These are phyloP conservation scores for Elaeis oleifera DNA, from an alignment of 202 grass and related monocot species.

Conservation along the genomic window DNA sequence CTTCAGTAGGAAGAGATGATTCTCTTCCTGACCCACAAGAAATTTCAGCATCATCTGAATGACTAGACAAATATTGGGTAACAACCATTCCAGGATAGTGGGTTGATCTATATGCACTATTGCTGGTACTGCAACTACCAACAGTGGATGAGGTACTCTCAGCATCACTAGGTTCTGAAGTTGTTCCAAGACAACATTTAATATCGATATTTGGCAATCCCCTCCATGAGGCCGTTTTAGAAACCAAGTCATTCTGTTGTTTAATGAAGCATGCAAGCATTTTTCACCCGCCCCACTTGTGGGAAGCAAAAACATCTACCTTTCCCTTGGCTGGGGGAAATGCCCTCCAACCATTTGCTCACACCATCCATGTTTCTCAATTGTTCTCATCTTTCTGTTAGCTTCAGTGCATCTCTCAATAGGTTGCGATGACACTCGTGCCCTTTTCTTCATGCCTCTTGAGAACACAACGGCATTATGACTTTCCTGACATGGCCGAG, in stretches of 20 bases:
- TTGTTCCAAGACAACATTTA: slow-evolving; percentile 18
- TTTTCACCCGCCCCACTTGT: slow-evolving; percentile 44
- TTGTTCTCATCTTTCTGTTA: slow-evolving; percentile 36
- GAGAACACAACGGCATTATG: slow-evolving; percentile 28
- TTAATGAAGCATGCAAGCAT: slow-evolving; percentile 30
- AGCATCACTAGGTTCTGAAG: slow-evolving; percentile 36
- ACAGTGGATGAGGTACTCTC: slow-evolving; percentile 63
- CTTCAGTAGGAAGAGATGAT: not conserved
- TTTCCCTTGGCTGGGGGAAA: slow-evolving; percentile 32
- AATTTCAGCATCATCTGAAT: slow-evolving; percentile 43
- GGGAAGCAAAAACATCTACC: slow-evolving; percentile 72
- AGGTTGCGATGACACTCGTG: slow-evolving; percentile 25
- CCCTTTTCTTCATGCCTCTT: slow-evolving; percentile 46
- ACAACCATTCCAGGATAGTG: slow-evolving; percentile 1
- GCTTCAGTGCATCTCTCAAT: slow-evolving; percentile 20
- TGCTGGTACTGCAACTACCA: slow-evolving; percentile 66
- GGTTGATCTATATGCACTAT: slow-evolving; percentile 21
- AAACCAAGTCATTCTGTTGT: slow-evolving; percentile 27
- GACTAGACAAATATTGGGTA: slow-evolving; percentile 37
- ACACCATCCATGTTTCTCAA: slow-evolving; percentile 26
- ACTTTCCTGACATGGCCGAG: slow-evolving; percentile 13
- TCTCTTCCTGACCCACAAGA: slow-evolving; percentile 39
- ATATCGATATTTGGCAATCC: slow-evolving; percentile 24
- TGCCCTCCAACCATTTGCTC: slow-evolving; percentile 16
- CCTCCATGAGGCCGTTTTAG: slow-evolving; percentile 23